Percentiles rank a stretch among this genome's conserved stretches.
phyloP scores from a whole-genome alignment of 2,329 filamentous ascomycete genomes.

The Colletotrichum aenigma region DNA sequence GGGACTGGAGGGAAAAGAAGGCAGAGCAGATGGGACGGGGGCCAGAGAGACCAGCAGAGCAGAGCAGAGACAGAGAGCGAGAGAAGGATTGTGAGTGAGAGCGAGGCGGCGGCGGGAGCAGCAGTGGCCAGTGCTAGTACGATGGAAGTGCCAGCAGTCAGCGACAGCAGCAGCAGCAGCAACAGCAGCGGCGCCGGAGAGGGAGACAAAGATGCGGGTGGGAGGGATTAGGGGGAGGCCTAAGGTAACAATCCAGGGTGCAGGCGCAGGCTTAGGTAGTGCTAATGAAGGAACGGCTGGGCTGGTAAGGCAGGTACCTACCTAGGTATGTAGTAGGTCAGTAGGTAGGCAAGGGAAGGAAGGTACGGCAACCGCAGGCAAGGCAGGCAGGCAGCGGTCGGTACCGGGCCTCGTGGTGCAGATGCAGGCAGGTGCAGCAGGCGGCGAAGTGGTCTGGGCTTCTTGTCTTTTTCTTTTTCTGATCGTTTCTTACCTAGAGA shows the following conservation, averaged over 20 bases:
- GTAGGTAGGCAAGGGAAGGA: background rate
- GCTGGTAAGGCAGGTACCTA: background rate
- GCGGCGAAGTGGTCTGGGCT: background rate
- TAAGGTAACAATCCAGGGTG: constrained; percentile 10
- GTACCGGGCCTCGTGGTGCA: background rate
- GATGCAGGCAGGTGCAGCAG: background rate
- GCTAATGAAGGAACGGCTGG: background rate
- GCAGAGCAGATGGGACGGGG: background rate
- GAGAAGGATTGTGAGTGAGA: background rate
- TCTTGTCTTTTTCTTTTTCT: background rate
- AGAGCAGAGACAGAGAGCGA: background rate
- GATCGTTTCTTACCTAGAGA: background rate
- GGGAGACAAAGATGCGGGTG: constrained; percentile 13
- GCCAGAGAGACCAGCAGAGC: background rate
- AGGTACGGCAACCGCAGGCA: background rate
- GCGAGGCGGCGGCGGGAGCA: background rate
- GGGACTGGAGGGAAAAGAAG: constrained; percentile 4
- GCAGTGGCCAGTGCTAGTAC: background rate
- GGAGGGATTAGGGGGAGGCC: background rate
- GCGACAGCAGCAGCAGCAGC: background rate
- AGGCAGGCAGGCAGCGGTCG: background rate
- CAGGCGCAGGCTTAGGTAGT: constrained; percentile 1
- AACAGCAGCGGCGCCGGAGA: background rate
- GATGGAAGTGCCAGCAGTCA: background rate
- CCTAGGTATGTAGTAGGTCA: background rate